Percentiles rank a stretch among this genome's conserved stretches.
phyloP scores from a whole-genome alignment of 768 basidiomycete species.

The Neoboletus magnificus region DNA sequence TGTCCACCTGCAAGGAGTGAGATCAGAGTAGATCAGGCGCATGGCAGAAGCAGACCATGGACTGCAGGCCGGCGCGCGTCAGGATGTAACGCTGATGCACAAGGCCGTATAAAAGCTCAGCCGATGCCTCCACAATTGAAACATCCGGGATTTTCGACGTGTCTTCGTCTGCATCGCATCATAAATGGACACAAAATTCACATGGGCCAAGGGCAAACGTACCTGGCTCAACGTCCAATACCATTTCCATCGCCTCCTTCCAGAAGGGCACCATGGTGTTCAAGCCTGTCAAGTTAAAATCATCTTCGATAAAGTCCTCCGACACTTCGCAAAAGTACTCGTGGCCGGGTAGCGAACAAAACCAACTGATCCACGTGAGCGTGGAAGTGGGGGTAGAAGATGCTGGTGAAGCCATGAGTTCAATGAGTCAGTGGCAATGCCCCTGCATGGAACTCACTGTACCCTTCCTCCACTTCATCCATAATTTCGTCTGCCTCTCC shows the following conservation, averaged over 20 bases:
- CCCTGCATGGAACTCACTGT: conserved; percentile 57
- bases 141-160: conserved; percentile 96
- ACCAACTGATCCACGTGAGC: conserved; percentile 95
- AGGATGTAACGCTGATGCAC: conserved; percentile 98
- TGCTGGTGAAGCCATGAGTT: conserved; percentile 42
- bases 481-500: conserved; percentile 74
- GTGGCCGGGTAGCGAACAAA: conserved; percentile 90
- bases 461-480: conserved; percentile 67
- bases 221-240: conserved; percentile 98
- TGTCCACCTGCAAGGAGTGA: conserved; percentile 67
- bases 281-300: conserved; percentile 97
- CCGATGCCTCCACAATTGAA: conserved; percentile 95
- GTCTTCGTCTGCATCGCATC: conserved; percentile 67
- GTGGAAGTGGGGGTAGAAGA: conserved; percentile 90
- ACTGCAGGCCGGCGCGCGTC: conserved; percentile 88
- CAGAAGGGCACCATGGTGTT: conserved; percentile 97
- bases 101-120: conserved; percentile 95
- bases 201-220: conserved; percentile 30
- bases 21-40: conserved; percentile 15
- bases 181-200: conserved; percentile 9
- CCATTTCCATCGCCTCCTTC: conserved; percentile 99
- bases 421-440: conserved; percentile 8
- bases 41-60: conserved; percentile 64
- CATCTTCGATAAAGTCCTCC: conserved; percentile 99
- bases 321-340: conserved; percentile 98